Conservation (phyloP, 495 filamentous ascomycete species). For the Lophiotrema nucula region DNA sequence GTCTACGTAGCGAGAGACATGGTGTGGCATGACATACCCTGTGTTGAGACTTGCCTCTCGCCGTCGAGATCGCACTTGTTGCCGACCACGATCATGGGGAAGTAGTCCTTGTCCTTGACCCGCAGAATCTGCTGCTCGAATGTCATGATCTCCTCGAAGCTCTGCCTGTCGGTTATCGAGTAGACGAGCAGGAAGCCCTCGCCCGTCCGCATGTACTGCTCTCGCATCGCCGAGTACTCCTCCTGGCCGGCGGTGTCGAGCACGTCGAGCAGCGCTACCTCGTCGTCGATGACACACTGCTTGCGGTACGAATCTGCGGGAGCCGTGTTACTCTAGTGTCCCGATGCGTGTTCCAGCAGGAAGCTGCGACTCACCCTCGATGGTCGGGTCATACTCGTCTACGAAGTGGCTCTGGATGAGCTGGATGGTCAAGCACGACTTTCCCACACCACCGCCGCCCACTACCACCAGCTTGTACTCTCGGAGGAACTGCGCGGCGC, state of each 20-base stretch:
- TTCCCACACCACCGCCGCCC: conserved; percentile 96
- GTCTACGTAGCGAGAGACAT: background rate
- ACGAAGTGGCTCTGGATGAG: conserved; percentile 99
- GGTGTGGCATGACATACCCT: conserved; percentile 61
- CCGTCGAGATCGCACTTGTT: conserved; percentile 98
- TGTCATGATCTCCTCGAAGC: conserved; percentile 95
- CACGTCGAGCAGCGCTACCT: conserved; percentile 94
- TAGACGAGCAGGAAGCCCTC: conserved; percentile 98
- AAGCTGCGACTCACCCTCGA: conserved; percentile 73
- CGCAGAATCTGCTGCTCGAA: conserved; percentile 98
- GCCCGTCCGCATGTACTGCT: conserved; percentile 99
- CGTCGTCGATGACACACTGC: conserved; percentile 98
- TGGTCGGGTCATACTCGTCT: conserved; percentile 98
- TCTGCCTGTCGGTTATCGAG: conserved; percentile 95
- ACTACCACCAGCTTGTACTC: conserved; percentile 99
- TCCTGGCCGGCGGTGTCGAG: conserved; percentile 98
- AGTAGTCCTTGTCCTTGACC: conserved; percentile 99
- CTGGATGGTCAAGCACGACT: conserved; percentile 98
- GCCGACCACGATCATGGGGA: conserved; percentile 98
- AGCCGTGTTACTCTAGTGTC: conserved; percentile 29
- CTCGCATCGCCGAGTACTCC: conserved; percentile 98
- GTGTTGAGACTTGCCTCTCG: conserved; percentile 83
- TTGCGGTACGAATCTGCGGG: conserved; percentile 93
- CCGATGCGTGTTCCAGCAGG: conserved; percentile 1
- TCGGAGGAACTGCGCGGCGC: conserved; percentile 72